Percentiles rank a stretch among this genome's conserved stretches.
Conservation (phyloP, 345 rosid species). For the Sonneratia alba region DNA sequence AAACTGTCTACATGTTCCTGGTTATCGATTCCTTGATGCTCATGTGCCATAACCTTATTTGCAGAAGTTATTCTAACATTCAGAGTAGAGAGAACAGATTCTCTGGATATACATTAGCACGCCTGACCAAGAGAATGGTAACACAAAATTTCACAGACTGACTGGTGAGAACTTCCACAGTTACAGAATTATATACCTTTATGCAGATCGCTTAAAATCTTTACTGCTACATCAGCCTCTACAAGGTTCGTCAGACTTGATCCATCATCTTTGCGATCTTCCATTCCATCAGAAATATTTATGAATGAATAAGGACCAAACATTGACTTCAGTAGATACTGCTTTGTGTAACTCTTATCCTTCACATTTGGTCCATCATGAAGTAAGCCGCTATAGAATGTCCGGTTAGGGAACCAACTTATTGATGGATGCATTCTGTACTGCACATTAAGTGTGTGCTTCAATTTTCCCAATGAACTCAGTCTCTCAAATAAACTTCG, state of each 20-base stretch:
- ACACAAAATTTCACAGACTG: not conserved
- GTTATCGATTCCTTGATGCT: not conserved
- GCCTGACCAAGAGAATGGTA: not conserved
- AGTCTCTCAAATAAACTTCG: conserved; percentile 69
- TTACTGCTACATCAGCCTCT: conserved; percentile 35
- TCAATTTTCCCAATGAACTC: conserved; percentile 27
- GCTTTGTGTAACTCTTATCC: conserved; percentile 16
- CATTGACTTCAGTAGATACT: conserved; percentile 27
- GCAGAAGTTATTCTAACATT: too few relatives aligned
- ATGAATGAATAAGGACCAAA: conserved; percentile 45
- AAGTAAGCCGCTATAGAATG: conserved; percentile 37
- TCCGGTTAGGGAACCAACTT: conserved; percentile 44
- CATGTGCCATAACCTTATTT: too few relatives aligned
- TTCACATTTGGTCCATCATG: conserved; percentile 36
- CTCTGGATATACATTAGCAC: not conserved
- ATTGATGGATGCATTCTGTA: conserved; percentile 80
- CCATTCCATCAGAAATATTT: conserved; percentile 33
- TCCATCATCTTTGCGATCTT: conserved; percentile 18
- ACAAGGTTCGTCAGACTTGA: conserved; percentile 29
- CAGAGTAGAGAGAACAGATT: too few relatives aligned
- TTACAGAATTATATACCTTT: conserved; percentile 21
- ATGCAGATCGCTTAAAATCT: conserved; percentile 22
- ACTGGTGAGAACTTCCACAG: not conserved
- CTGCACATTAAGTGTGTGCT: conserved; percentile 46
- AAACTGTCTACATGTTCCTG: too few relatives aligned